These are phyloP conservation scores for Rhizopogon roseolus DNA, from an alignment of 768 basidiomycete species.

Conservation along the genomic window DNA sequence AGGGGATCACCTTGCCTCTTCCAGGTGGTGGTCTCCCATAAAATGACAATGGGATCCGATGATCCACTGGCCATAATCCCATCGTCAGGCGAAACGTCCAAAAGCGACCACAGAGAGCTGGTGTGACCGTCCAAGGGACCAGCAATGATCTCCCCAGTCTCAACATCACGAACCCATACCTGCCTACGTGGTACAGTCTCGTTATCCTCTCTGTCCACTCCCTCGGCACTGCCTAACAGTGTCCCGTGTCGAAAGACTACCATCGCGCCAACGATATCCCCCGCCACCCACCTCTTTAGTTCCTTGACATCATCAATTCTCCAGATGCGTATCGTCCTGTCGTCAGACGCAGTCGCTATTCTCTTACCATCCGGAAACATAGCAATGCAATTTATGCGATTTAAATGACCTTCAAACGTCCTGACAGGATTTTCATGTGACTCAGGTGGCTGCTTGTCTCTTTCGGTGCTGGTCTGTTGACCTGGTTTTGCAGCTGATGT, in stretches of 20 bases:
- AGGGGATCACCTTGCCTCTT: background rate
- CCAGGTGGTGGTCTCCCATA: conserved; percentile 1
- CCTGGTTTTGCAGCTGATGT: background rate
- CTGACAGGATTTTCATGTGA: background rate
- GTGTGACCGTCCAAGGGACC: background rate
- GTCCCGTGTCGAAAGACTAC: background rate
- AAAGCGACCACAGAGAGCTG: background rate
- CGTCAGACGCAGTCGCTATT: background rate
- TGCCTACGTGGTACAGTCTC: no score
- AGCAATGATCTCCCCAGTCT: background rate
- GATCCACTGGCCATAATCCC: background rate
- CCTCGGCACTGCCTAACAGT: background rate
- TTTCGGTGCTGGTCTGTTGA: no score
- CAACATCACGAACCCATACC: background rate
- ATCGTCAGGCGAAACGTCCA: conserved; percentile 8
- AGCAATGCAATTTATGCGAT: background rate
- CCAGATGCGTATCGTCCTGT: background rate
- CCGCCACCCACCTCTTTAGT: background rate
- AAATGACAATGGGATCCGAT: background rate
- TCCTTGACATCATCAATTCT: background rate
- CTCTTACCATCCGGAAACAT: background rate
- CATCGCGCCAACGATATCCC: background rate
- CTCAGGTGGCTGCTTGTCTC: no score
- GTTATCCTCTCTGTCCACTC: background rate
- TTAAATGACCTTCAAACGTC: background rate